These are phyloP conservation scores for Eucalyptus decipiens DNA, from an alignment of 345 rosid genomes.

Conservation along the genomic window DNA sequence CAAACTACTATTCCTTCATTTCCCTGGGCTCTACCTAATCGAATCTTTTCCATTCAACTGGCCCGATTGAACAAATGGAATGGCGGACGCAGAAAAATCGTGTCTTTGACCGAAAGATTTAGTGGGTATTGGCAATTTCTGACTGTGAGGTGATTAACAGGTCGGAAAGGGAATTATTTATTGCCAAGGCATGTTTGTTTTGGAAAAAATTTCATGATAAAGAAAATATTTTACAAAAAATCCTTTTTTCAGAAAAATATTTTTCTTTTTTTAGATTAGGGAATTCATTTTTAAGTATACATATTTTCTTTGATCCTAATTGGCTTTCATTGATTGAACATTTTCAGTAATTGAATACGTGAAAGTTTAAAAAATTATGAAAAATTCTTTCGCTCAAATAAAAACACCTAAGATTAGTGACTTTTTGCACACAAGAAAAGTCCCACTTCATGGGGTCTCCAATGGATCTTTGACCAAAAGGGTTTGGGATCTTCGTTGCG, in stretches of 20 bases:
- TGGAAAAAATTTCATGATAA: background rate
- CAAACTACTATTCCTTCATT: background rate
- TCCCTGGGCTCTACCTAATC: background rate
- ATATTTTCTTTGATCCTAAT: background rate
- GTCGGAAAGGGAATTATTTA: background rate
- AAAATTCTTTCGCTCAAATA: background rate
- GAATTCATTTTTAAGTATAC: background rate
- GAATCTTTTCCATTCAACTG: background rate
- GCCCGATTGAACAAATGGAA: background rate
- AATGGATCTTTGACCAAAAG: background rate
- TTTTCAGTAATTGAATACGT: rapidly evolving
- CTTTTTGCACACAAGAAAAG: background rate
- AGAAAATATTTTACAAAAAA: background rate
- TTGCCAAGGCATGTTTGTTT: background rate
- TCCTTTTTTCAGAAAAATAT: rapidly evolving
- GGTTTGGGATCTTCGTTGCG: background rate
- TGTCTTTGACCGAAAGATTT: background rate
- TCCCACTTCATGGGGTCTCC: background rate
- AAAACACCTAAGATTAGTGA: background rate
- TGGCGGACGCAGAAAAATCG: background rate
- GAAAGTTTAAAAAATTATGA: background rate
- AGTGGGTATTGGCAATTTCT: background rate
- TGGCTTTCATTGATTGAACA: background rate
- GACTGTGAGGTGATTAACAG: background rate
- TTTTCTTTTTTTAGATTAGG: background rate